Percentiles rank a stretch among this genome's conserved stretches.
Evolutionary conservation across 2,329 filamentous ascomycete genomes (phyloP).

Genomic region (Tolypocladium inflatum): DNA sequence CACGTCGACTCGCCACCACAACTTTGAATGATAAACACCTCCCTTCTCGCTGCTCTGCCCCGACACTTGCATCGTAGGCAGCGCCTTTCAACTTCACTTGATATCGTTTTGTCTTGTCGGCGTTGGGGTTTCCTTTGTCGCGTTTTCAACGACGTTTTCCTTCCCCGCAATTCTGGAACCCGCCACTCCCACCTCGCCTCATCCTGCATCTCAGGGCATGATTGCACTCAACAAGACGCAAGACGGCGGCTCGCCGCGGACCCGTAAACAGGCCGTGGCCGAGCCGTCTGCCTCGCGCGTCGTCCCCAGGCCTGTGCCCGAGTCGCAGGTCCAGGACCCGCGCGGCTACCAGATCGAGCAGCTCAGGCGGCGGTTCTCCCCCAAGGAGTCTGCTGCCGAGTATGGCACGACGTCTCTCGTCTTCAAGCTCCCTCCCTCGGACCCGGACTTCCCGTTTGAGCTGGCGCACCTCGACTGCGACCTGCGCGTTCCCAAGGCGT

Average conservation of each 20-base stretch:
- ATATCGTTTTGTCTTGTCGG: neutral
- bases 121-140: neutral
- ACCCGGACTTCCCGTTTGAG: slow-evolving; percentile 78
- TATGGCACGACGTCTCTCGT: slow-evolving; percentile 46
- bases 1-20: neutral
- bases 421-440: slow-evolving; percentile 62
- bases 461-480: slow-evolving; percentile 59
- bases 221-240: slow-evolving; percentile 23
- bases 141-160: neutral
- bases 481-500: slow-evolving; percentile 53
- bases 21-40: neutral
- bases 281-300: slow-evolving; percentile 37
- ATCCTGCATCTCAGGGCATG: slow-evolving; percentile 15
- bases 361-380: slow-evolving; percentile 55
- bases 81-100: neutral
- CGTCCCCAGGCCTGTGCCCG: slow-evolving; percentile 56
- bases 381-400: slow-evolving; percentile 30
- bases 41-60: neutral
- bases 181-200: neutral
- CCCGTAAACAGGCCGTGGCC: slow-evolving; percentile 36
- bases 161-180: neutral
- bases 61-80: neutral
- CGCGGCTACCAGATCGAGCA: slow-evolving; percentile 68
- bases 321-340: slow-evolving; percentile 55
- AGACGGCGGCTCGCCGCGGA: slow-evolving; percentile 17